Evolutionary conservation across 148 eudicot species (phyloP).

Genomic region (Rhododendron vialii): DNA sequence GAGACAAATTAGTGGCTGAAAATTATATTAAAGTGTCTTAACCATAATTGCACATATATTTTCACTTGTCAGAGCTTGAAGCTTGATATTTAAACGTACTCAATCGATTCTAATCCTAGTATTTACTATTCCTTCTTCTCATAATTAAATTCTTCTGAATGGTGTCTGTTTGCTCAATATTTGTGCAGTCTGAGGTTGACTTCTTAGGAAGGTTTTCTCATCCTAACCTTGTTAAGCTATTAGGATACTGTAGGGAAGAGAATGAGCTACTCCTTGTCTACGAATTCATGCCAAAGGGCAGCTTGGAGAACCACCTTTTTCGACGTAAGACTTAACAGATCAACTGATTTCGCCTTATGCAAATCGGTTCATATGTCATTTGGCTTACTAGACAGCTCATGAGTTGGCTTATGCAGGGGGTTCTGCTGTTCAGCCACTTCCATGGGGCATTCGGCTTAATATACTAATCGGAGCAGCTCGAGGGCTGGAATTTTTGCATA

Average conservation of each 20-base stretch:
- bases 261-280: conserved; percentile 51
- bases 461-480: conserved; percentile 78
- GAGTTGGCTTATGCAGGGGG: conserved; percentile 43
- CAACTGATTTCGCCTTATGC: not conserved
- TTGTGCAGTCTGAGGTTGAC: conserved; percentile 67
- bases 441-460: conserved; percentile 75
- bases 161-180: not conserved
- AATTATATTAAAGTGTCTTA: not conserved
- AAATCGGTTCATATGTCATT: not conserved
- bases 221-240: conserved; percentile 72
- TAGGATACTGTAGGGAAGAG: conserved; percentile 83
- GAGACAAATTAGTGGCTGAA: not conserved
- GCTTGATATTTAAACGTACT: not conserved
- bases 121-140: too few relatives aligned
- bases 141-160: not conserved
- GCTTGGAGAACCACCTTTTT: conserved; percentile 85
- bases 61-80: not conserved
- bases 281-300: conserved; percentile 80
- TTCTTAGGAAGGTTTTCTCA: conserved; percentile 82
- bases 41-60: not conserved
- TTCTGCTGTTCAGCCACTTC: conserved; percentile 70
- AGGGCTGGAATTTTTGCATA: conserved; percentile 68
- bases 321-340: conserved; percentile 50
- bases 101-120: too few relatives aligned
- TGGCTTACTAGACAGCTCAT: not conserved